Base-by-base conservation (phyloP, 352 stramenopile genomes). In the Globisporangium parvum region DNA sequence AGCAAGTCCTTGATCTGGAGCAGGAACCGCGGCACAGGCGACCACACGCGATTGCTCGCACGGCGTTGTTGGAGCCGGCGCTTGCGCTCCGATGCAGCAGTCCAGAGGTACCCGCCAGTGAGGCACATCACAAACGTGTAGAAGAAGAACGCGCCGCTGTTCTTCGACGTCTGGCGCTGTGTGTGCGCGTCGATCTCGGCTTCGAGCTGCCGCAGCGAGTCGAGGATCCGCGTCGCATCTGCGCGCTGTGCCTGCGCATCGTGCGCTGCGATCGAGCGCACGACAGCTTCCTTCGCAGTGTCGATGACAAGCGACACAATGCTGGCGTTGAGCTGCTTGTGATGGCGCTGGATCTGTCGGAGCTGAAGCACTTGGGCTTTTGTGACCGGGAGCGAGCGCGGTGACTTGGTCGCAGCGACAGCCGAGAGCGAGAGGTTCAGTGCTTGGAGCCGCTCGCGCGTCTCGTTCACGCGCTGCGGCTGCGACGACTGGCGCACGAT, bases 101-200 rank as follows among this genome's bases (percentile, higher is more conserved):
- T 70, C 59, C 61, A 65, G 23, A 80, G 50, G 56, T 78, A 83
- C 37, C 54, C 41, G 33, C 55, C 49, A 8, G 70, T 73, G 33
- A 68, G 33, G 41, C 49, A 62, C 1, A 51, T 18, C 42, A 82
- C 60, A 21, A 67, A 46, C 6, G 59, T 26, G 44, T 79, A 82
- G 50, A 82, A 75, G 37, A 77, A 47, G 35, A 77, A 44, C 10
- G 57, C 57, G n/a, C 51, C 53, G 11, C 57, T 49, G 46, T 42
- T 53, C 21, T 33, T 37, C 6, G 54, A 21, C 47, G 42, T 20
- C 50, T 64, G 37, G 21, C 53, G 52, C 39, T 41, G 26, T 26
- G 37, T 41, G 46, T 51, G 52, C n/a, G 47, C 53, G 20, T 60
- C 49, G 23, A 59, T 59, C 6, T 55, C 26, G 6, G 39, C 17